phyloP scores from a whole-genome alignment of 208 protist species.

The Leishmania tropica region DNA sequence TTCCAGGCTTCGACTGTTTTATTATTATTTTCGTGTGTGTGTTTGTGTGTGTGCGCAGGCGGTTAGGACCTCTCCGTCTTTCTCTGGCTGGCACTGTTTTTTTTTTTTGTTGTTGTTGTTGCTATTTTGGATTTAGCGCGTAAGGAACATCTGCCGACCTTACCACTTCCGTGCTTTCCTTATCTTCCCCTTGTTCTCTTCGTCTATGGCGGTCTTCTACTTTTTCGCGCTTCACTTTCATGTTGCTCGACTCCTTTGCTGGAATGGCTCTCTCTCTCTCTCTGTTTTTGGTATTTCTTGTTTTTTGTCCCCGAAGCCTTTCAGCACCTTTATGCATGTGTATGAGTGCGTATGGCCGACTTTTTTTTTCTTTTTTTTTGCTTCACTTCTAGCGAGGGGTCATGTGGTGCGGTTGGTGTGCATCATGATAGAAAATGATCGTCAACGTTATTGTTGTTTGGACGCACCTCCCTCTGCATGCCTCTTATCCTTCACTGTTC shows the following conservation, averaged over 20 bases:
- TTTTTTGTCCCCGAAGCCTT: not conserved
- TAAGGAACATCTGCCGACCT: not conserved
- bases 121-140: not conserved
- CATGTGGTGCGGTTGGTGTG: not conserved
- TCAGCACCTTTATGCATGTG: not conserved
- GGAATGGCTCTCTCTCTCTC: not conserved
- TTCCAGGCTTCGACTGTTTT: not conserved
- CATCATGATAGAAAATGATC: not conserved
- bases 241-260: not conserved
- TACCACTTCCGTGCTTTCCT: conserved; percentile 3
- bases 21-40: not conserved
- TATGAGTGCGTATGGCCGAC: not conserved
- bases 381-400: not conserved
- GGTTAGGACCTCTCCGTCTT: not conserved
- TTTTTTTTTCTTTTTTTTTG: not conserved
- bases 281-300: not conserved
- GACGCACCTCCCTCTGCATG: not conserved
- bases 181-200: not conserved
- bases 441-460: not conserved
- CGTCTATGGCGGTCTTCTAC: not conserved
- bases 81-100: not conserved
- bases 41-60: not conserved
- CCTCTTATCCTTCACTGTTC: not conserved
- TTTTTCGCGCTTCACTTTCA: not conserved
- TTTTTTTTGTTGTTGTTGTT: not conserved